phyloP scores from a whole-genome alignment of 108 stramenopile species.

The Schizochytrium sp. region DNA sequence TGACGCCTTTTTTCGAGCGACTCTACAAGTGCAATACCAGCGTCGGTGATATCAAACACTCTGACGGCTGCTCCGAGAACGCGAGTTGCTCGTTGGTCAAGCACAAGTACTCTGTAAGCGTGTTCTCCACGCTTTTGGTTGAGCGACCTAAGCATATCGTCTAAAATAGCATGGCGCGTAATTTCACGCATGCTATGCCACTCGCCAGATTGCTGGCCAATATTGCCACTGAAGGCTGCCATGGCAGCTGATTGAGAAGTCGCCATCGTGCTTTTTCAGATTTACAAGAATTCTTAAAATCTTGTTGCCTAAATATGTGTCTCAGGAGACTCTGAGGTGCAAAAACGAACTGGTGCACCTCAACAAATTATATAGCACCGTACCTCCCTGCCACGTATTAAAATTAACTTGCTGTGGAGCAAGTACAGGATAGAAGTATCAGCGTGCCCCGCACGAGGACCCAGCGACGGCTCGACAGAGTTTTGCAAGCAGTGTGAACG shows the following conservation, averaged over 20 bases:
- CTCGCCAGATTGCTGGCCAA: background rate
- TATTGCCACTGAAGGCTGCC: background rate
- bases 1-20: conserved; percentile 87
- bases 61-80: conserved; percentile 75
- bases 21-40: conserved; percentile 87
- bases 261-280: too few species aligned
- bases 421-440: too few species aligned
- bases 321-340: too few species aligned
- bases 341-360: too few species aligned
- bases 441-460: too few species aligned
- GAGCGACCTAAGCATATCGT: conserved; percentile 48
- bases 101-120: conserved; percentile 76
- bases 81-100: conserved; percentile 73
- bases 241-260: background rate
- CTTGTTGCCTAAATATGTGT: too few species aligned
- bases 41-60: conserved; percentile 80
- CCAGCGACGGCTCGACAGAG: too few species aligned
- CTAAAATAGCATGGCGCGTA: background rate
- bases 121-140: background rate
- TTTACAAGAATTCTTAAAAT: too few species aligned
- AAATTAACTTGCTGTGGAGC: too few species aligned
- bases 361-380: too few species aligned
- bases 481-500: too few species aligned
- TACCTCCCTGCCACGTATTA: too few species aligned
- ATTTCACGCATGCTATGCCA: conserved; percentile 38